Evolutionary conservation across 73 alveolate species (phyloP), one percentile per base, ranked within the genome.

Genomic region (Symbiodinium pilosum): DNA sequence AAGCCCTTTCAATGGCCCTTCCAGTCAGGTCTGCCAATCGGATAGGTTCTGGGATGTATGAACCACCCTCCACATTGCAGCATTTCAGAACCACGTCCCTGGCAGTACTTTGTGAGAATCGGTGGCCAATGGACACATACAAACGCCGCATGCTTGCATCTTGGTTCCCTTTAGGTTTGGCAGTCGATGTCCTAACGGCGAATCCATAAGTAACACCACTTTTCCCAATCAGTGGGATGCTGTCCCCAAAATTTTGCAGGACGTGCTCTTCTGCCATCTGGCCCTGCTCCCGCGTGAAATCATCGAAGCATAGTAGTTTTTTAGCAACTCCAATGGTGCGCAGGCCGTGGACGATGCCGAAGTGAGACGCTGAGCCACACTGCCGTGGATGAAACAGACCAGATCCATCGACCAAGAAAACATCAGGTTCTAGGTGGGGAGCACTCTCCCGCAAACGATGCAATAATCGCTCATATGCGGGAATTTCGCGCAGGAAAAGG

Each of bases 301-400:
- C 99, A 69, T 99, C 99, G 86, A 99, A 99, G 41, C 99, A 99
- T 91, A 99, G 99, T 73, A 99, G 99, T 87, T 99, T 99, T 99
- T 99, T 99, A 87, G 99, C 99, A 18, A 99, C 99, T n/a, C 99
- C 99, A 18, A 99, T 96, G 9, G 99, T 85, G n/a, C 99, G 99
- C 88, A 99, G 68, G 93, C 99, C 99, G 59, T 89, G 97, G 73
- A 99, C 93, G 16, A 99, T 99, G 32, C 99, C 99, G 28, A 99
- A 99, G 99, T 99, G 99, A 40, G 99, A 99, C 24, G 99, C 99
- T 59, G 99, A 98, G 18, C 99, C 99, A 94, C 99, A 99, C 64
- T 99, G 99, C 56, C 99, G 98, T 11, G 99, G 99, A 98, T 99
- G 99, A 38, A 99, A 95, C 88, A 99, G 87, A 14, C 99, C 99